Evolutionary conservation across 768 basidiomycete genomes (phyloP), one percentile per base, ranked within the genome.

Genomic region (Terana coerulea): DNA sequence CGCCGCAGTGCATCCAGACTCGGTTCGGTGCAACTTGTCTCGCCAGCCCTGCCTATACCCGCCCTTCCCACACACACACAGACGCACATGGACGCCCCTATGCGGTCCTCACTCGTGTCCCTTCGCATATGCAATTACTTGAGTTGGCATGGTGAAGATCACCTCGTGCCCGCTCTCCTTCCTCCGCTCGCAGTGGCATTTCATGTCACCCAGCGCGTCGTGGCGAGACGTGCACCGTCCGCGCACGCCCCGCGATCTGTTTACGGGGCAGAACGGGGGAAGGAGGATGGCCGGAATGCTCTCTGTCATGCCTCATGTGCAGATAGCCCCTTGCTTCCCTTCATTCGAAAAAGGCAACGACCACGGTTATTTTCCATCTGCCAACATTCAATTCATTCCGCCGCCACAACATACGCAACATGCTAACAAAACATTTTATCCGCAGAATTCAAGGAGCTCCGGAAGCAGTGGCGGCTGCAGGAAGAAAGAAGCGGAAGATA

Each of bases 361-460:
- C 30, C 17, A 30, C n/a, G 45, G 31, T 25, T 36, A 3, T 48
- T 10, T 33, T 19, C 10, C 33, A 10, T 34, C n/a, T n/a, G n/a
- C n/a, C n/a, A n/a, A n/a, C n/a, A n/a, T n/a, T n/a, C n/a, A n/a
- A n/a, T n/a, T n/a, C n/a, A n/a, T n/a, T n/a, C n/a, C n/a, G n/a
- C n/a, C n/a, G n/a, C n/a, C n/a, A n/a, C n/a, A n/a, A n/a, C n/a
- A n/a, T n/a, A n/a, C n/a, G n/a, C n/a, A n/a, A n/a, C n/a, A n/a
- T n/a, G n/a, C n/a, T n/a, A n/a, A n/a, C n/a, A n/a, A n/a, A n/a
- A n/a, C n/a, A n/a, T 49, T 33, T 51, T 55, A 52, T 41, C 51
- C 57, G 40, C 71, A 98, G 95, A 98, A 75, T 99, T 98, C 78
- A 98, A 95, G 64, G 95, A 98, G 64, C 82, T 98, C 61, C 85